Conservation (phyloP, 805 yeast species). For the Candida pini region DNA sequence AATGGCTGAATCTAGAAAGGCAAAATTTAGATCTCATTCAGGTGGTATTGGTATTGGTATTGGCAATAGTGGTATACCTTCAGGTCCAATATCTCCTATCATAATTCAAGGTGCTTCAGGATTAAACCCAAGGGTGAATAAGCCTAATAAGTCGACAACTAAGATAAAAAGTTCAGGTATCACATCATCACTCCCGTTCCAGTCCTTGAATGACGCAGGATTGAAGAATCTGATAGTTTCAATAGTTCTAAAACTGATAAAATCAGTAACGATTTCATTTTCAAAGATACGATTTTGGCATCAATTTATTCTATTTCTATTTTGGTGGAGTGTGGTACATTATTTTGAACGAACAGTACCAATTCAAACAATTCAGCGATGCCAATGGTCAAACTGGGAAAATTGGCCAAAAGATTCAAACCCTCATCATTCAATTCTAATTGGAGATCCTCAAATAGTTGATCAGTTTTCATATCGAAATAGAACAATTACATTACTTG, state of each 20-base stretch:
- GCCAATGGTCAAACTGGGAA: conserved; percentile 69
- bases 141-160: too few relatives aligned
- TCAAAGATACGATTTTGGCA: conserved; percentile 16
- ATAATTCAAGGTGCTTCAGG: too few relatives aligned
- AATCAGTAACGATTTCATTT: too few relatives aligned
- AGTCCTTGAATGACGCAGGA: too few relatives aligned
- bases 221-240: too few relatives aligned
- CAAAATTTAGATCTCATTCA: not conserved
- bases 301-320: conserved; percentile 19
- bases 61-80: too few relatives aligned
- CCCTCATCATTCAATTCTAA: conserved; percentile 33
- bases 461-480: conserved; percentile 85
- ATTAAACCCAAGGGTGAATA: too few relatives aligned
- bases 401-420: conserved; percentile 34
- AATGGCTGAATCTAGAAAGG: too few relatives aligned
- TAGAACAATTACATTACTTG: conserved; percentile 46
- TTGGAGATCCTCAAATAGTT: conserved; percentile 93
- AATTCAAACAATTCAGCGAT: conserved; percentile 36
- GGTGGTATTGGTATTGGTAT: not conserved
- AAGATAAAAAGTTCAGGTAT: too few relatives aligned
- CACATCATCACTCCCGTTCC: too few relatives aligned
- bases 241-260: too few relatives aligned
- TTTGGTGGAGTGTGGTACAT: conserved; percentile 43
- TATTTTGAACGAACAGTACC: conserved; percentile 53
- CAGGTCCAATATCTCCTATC: too few relatives aligned